Evolutionary conservation across 1,284 basidiomycete species (phyloP), one percentile per base, ranked within the genome.

Genomic region (Lignosus rhinocerotis): DNA sequence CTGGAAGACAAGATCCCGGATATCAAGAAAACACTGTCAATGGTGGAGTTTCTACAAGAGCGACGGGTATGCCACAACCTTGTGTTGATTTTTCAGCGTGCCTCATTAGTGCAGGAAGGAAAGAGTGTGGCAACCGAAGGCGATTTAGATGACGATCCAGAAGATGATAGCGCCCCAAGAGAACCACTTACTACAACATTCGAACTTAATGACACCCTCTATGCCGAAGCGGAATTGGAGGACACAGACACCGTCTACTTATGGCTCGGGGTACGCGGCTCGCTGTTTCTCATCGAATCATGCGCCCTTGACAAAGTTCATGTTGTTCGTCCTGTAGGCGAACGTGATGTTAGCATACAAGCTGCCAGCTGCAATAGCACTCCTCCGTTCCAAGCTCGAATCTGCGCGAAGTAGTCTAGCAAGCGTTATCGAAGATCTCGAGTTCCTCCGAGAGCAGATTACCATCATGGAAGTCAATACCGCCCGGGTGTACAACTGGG

Each of bases 401-500:
- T 79, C 83, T 0, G 95, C 96, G 0, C 83, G 93, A 70, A 78
- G 78, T 36, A 87, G 80, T 60, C 77, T 96, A 43, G 70, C 78
- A 33, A 86, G 88, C 67, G 87, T 90, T 0, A 80, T 90, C 52
- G 93, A 95, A 69, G 97, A 99, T 72, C 80, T 98, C 32, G 95
- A 95, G 69, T 99, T 94, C 72, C 76, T 99, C 60, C 81, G 95
- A 55, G 96, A 99, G 71, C 96, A 99, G 74, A 84, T 96, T 53
- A 99, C 96, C 4, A 86, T 97, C 14, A 98, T 98, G 92, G 96
- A 99, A 72, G 96, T 99, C 60, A 98, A 98, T 73, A 96, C 93
- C 30, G 96, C 96, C 8, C 81, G 96, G 38, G 90, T 98, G 54
- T 98, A 97, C 74, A 99, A 99, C 70, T 96, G 92, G 90, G 94